These are phyloP conservation scores for Protomyces inouyei DNA, from an alignment of 1,139 yeast genomes.

Conservation along the genomic window DNA sequence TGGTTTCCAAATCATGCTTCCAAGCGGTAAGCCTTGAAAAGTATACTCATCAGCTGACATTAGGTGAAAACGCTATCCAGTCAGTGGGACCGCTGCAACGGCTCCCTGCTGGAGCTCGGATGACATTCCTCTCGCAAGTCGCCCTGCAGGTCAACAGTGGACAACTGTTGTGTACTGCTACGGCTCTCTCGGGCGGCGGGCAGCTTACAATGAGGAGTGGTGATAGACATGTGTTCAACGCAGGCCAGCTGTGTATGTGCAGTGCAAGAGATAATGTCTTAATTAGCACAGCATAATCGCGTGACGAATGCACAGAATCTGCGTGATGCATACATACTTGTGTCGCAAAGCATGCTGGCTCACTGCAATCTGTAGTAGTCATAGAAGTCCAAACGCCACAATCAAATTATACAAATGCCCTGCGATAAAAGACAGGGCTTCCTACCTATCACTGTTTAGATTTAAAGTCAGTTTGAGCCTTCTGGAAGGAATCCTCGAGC, in stretches of 20 bases:
- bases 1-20: neutral
- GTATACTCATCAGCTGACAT: neutral
- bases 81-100: neutral
- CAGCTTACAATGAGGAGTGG: neutral
- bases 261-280: neutral
- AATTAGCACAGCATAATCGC: neutral
- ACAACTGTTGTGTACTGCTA: neutral
- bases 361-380: too few relatives aligned
- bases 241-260: neutral
- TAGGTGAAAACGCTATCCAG: neutral
- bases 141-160: neutral
- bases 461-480: neutral
- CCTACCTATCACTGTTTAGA: too few relatives aligned
- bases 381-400: too few relatives aligned
- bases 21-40: neutral
- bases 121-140: neutral
- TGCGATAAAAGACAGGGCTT: too few relatives aligned
- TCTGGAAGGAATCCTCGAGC: neutral
- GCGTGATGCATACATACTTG: too few relatives aligned
- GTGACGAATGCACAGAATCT: too few relatives aligned
- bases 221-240: neutral
- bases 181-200: neutral
- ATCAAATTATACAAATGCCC: too few relatives aligned
- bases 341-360: too few relatives aligned
- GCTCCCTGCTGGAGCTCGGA: neutral